A percentile compares a stretch with the other conserved stretches of the same genome.
Evolutionary conservation across 2,329 filamentous ascomycete genomes (phyloP).

Genomic region (Colletotrichum sp.): DNA sequence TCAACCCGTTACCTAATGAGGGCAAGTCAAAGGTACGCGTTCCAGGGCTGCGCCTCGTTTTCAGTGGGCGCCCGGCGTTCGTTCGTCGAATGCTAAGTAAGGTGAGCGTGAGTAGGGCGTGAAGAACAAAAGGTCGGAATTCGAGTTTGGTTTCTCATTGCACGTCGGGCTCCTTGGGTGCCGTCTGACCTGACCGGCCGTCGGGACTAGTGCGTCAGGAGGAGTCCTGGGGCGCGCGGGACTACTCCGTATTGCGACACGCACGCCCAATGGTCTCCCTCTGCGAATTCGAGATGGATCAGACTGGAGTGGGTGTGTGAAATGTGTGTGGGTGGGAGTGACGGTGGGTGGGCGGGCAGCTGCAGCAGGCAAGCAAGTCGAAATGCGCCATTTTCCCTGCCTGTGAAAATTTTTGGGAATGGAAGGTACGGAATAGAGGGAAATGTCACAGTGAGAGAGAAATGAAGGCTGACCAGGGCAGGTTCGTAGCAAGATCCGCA

Average conservation of each 20-base stretch:
- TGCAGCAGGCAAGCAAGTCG: background rate
- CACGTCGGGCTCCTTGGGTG: background rate
- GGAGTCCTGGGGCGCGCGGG: background rate
- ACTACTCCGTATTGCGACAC: background rate
- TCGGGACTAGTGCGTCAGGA: background rate
- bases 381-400: slow-evolving; percentile 21
- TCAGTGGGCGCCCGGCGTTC: background rate
- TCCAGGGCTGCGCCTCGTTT: slow-evolving; percentile 4
- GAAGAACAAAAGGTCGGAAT: background rate
- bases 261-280: background rate
- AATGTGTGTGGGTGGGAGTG: background rate
- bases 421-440: background rate
- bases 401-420: background rate
- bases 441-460: background rate
- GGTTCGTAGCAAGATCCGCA: slow-evolving; percentile 2
- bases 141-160: background rate
- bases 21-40: background rate
- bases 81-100: background rate
- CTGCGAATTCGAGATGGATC: background rate
- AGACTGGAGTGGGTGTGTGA: background rate
- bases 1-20: slow-evolving; percentile 2
- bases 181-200: background rate
- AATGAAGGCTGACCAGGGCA: background rate
- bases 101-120: background rate
- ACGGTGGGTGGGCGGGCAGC: background rate